Base-by-base conservation (phyloP, 2,329 filamentous ascomycete species). In the Botrytis hyacinthi region DNA sequence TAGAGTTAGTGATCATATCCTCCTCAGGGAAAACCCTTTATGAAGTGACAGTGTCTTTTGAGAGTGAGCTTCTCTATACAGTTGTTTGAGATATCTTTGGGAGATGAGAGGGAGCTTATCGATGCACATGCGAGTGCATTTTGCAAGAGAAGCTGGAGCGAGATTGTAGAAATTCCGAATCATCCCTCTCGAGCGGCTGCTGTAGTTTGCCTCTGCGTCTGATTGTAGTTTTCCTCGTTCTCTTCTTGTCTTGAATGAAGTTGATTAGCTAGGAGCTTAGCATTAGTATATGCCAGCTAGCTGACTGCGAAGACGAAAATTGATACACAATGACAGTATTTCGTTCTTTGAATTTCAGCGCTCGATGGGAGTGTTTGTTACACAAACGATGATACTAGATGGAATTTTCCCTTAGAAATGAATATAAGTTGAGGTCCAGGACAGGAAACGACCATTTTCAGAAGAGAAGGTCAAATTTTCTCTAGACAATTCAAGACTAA, bases 81-180 rank as follows among this genome's bases (percentile, higher is more conserved):
- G 8, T 26, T 0, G 48, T 14, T 0, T 6, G 48, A 51, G 26
- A 14, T 51, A 0, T n/a, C 14, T 12, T 14, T 6, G 1, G 48
- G 10, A 2, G 4, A 7, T 10, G 22, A 12, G 22, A 12, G 46
- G 3, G 46, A 22, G 10, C 10, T n/a, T 26, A 26, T 10, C n/a
- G 46, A 22, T 51, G 46, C 12, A 26, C 10, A 51, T 26, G 9
- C 22, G 10, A 26, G 10, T 3, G 4, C 22, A 51, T 26, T 26
- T 3, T 3, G 22, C 22, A 26, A 51, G 46, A 26, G 22, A 12
- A 51, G 22, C 46, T 51, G 22, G 4, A n/a, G 46, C 4, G 9
- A 51, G n/a, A 9, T 4, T 12, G 4, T 51, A 12, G 22, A 12
- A 26, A 26, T 51, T 26, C 20, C 9, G 10, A 51, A 48, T 26